A percentile compares a stretch with the other conserved stretches of the same genome.
Conservation (phyloP, 1,139 yeast species). For the Arxiozyma bovina region DNA sequence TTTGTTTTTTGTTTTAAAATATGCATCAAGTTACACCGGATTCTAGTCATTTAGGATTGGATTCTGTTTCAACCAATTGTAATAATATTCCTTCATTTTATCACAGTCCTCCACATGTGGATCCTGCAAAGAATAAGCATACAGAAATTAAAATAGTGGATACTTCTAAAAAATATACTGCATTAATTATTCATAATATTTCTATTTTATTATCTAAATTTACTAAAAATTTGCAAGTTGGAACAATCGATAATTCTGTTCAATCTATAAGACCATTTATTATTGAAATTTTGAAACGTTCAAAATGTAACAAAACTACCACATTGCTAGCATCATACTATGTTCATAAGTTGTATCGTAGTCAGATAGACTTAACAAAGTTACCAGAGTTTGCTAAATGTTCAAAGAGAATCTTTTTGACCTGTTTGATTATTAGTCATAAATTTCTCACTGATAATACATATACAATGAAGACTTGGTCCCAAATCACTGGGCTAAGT, state of each 20-base stretch:
- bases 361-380: constrained; percentile 2
- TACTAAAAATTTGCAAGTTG: constrained; percentile 3
- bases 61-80: background rate
- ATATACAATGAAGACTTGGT: constrained; percentile 28
- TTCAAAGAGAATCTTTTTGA: constrained; percentile 24
- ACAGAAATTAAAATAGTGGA: background rate
- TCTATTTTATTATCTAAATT: constrained; percentile 9
- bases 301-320: constrained; percentile 22
- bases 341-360: constrained; percentile 17
- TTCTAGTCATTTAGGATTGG: constrained; percentile 2
- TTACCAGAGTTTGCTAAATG: constrained; percentile 27
- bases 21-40: constrained; percentile 6
- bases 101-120: constrained; percentile 23
- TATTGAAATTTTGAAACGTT: constrained; percentile 24
- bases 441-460: constrained; percentile 28
- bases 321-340: constrained; percentile 22
- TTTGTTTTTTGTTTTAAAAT: background rate
- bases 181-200: constrained; percentile 9
- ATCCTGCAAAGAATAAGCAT: background rate
- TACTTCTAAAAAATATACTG: constrained; percentile 4
- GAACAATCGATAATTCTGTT: constrained; percentile 7
- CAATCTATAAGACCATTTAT: constrained; percentile 13
- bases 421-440: constrained; percentile 27
- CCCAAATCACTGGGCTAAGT: constrained; percentile 24
- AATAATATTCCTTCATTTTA: constrained; percentile 5